These are phyloP conservation scores for Nakaseomyces delphensis DNA, from an alignment of 1,139 yeast species.

Conservation along the genomic window DNA sequence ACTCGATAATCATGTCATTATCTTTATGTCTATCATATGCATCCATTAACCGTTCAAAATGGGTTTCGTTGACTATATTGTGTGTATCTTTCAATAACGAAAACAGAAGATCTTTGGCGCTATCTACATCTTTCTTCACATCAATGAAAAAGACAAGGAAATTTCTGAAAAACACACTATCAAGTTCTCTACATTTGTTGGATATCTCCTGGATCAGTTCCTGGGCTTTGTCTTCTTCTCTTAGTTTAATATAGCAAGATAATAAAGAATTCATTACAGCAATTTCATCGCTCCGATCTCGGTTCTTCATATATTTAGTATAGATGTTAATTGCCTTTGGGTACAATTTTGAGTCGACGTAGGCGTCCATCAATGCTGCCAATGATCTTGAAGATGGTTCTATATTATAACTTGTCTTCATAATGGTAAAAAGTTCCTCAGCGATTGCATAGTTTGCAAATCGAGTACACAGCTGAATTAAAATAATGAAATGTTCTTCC, in stretches of 20 bases:
- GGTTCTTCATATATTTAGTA: slow-evolving; percentile 12
- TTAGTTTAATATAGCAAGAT: slow-evolving; percentile 16
- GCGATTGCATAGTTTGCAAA: slow-evolving; percentile 33
- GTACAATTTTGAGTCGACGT: slow-evolving; percentile 18
- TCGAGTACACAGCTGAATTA: slow-evolving; percentile 29
- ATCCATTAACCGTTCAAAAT: slow-evolving; percentile 31
- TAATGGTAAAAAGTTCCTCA: slow-evolving; percentile 28
- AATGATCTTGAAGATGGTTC: slow-evolving; percentile 22
- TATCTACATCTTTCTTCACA: slow-evolving; percentile 15
- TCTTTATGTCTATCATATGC: slow-evolving; percentile 18
- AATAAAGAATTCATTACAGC: slow-evolving; percentile 22
- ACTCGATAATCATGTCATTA: slow-evolving; percentile 21
- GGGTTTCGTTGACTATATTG: slow-evolving; percentile 22
- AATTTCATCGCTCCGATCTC: slow-evolving; percentile 11
- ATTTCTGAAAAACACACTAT: slow-evolving; percentile 20
- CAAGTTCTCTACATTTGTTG: slow-evolving; percentile 9
- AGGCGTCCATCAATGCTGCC: slow-evolving; percentile 26
- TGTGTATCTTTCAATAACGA: slow-evolving; percentile 15
- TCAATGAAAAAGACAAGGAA: slow-evolving; percentile 18
- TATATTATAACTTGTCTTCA: slow-evolving; percentile 26
- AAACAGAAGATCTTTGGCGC: slow-evolving; percentile 20
- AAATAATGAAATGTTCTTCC: slow-evolving; percentile 27
- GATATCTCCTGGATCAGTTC: slow-evolving; percentile 14
- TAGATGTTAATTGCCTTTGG: slow-evolving; percentile 19
- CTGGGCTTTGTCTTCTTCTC: slow-evolving; percentile 16